Conservation (phyloP, 2,329 filamentous ascomycete species). For the Calonectria crousiana region DNA sequence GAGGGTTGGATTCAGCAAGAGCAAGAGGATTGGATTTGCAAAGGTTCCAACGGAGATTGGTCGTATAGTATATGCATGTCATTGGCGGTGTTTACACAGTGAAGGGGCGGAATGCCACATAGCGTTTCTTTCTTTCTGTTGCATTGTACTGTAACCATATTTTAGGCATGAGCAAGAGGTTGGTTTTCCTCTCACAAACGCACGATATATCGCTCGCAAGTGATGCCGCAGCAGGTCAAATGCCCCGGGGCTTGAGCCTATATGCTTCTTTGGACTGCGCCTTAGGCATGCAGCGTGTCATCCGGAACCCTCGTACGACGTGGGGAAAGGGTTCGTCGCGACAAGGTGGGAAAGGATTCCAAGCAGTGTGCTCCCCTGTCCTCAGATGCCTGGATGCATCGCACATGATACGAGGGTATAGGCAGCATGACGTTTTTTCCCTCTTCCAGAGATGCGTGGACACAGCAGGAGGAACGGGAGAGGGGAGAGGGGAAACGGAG, state of each 20-base stretch:
- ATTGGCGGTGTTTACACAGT: constrained; percentile 37
- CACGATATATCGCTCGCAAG: constrained; percentile 10
- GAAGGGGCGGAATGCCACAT: constrained; percentile 41
- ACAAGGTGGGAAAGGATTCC: background rate
- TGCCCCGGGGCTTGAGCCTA: background rate
- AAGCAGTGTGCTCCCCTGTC: background rate
- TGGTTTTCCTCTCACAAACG: background rate
- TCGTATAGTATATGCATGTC: constrained; percentile 34
- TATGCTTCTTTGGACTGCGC: background rate
- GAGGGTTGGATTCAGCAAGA: background rate
- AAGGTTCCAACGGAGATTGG: constrained; percentile 20
- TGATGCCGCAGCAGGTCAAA: constrained; percentile 14
- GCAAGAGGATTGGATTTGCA: constrained; percentile 6
- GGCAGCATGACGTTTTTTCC: background rate
- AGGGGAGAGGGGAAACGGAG: background rate
- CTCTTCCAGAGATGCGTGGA: background rate
- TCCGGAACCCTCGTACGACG: constrained; percentile 6
- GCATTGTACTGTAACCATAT: constrained; percentile 31
- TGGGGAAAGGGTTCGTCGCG: background rate
- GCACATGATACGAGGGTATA: background rate
- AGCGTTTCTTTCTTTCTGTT: constrained; percentile 38
- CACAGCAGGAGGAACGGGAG: background rate
- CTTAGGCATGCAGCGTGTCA: constrained; percentile 1
- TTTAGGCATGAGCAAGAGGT: constrained; percentile 14
- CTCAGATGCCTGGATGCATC: constrained; percentile 4